phyloP scores from a whole-genome alignment of 169 alveolate genomes.

The Babesia divergens region DNA sequence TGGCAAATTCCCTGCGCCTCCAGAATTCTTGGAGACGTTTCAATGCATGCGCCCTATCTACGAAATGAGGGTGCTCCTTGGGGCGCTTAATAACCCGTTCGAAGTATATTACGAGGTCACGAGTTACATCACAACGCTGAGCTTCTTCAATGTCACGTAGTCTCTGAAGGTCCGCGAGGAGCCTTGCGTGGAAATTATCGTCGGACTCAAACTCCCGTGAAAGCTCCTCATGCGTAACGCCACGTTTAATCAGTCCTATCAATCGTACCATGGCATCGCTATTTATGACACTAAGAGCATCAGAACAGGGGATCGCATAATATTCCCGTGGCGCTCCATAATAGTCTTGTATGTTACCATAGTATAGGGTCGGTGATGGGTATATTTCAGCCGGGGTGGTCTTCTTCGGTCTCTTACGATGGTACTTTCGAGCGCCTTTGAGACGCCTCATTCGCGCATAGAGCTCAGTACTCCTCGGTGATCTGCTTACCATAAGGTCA shows the following conservation, averaged over 20 bases:
- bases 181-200: slow-evolving; percentile 1
- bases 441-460: slow-evolving; percentile 40
- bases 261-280: slow-evolving; percentile 30
- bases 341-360: slow-evolving; percentile 59
- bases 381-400: slow-evolving; percentile 52
- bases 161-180: not conserved
- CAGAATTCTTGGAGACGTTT: slow-evolving; percentile 55
- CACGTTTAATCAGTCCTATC: slow-evolving; percentile 31
- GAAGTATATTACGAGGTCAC: slow-evolving; percentile 42
- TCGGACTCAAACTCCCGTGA: slow-evolving; percentile 11
- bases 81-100: slow-evolving; percentile 45
- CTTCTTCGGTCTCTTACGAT: slow-evolving; percentile 58
- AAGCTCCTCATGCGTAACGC: slow-evolving; percentile 42
- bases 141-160: slow-evolving; percentile 22
- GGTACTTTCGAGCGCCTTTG: slow-evolving; percentile 51
- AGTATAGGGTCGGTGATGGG: slow-evolving; percentile 64
- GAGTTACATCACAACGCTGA: slow-evolving; percentile 48
- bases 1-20: slow-evolving; percentile 31
- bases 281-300: slow-evolving; percentile 34
- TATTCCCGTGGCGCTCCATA: slow-evolving; percentile 67
- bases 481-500: not conserved
- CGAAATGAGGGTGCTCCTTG: slow-evolving; percentile 36
- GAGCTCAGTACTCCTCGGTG: not conserved
- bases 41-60: slow-evolving; percentile 34
- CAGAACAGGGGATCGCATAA: slow-evolving; percentile 38